Evolutionary conservation across 1,284 basidiomycete species (phyloP), one percentile per base, ranked within the genome.

Genomic region (Ustilago curta): DNA sequence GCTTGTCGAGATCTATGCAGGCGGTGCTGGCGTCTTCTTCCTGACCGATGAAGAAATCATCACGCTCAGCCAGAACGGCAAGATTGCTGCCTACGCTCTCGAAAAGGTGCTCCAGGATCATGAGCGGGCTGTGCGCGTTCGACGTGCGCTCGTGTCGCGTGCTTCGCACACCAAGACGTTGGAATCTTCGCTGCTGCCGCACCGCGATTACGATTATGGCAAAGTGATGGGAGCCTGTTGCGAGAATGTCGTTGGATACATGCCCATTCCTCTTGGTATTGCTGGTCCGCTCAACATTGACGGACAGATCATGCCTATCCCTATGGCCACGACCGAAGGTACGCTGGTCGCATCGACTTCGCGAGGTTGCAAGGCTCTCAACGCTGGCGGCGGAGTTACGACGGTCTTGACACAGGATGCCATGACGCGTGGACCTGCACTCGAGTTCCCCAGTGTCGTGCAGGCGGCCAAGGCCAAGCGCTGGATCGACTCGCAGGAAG

Each of bases 301-400:
- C 79, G 94, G 93, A 42, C 88, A 90, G 70, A 86, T 91, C 50
- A 91, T 91, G 80, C 96, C 92, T 54, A 95, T 99, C 76, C 97
- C 97, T 18, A 99, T 99, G 97, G 96, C 97, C 37, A 99, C 97
- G 0, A 96, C 97, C 16, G 97, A 99, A 86, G 97, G 97, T 58
- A 98, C 97, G 0, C 90, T 99, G 53, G 95, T 99, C 62, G 97
- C 97, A 0, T 98, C 95, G 5, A 94, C 96, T 0, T 97, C 95
- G 8, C 92, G 97, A 75, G 96, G 97, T 1, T 97, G 94, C 88
- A 99, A 99, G 87, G 97, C 97, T 0, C 90, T 99, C 76, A 99
- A 99, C 83, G 91, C 94, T 1, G 93, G 93, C 53, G 96, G 96
- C 64, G 97, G 96, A 49, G 95, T 98, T 6, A 93, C 91, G 0